These are phyloP conservation scores for Colletotrichum magnum DNA, from an alignment of 2,329 filamentous ascomycete genomes.

Conservation along the genomic window DNA sequence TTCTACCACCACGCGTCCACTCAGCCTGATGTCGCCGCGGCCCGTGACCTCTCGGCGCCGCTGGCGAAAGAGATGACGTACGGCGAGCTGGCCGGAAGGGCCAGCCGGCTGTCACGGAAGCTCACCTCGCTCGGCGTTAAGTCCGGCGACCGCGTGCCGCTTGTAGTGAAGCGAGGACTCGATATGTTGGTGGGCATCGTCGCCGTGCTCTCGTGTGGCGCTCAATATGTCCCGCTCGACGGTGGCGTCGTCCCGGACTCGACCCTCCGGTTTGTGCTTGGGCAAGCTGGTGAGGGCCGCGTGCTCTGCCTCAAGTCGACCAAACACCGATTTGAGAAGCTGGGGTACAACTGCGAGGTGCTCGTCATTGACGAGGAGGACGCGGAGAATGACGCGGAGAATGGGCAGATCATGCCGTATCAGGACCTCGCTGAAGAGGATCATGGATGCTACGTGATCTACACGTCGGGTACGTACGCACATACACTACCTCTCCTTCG, in stretches of 20 bases:
- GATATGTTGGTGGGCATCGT: slow-evolving; percentile 71
- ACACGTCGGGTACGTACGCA: slow-evolving; percentile 63
- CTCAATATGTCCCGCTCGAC: slow-evolving; percentile 73
- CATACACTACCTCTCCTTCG: neutral
- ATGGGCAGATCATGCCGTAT: slow-evolving; percentile 24
- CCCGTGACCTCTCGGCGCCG: slow-evolving; percentile 51
- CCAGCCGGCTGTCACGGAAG: slow-evolving; percentile 57
- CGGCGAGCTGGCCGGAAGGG: slow-evolving; percentile 56
- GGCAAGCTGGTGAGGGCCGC: slow-evolving; percentile 58
- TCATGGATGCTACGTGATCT: slow-evolving; percentile 63
- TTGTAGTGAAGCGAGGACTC: slow-evolving; percentile 67
- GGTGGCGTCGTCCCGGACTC: slow-evolving; percentile 65
- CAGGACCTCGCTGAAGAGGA: slow-evolving; percentile 51
- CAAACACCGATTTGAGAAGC: slow-evolving; percentile 19
- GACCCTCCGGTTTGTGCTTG: slow-evolving; percentile 64
- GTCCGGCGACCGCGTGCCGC: slow-evolving; percentile 62
- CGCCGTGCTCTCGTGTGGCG: slow-evolving; percentile 69
- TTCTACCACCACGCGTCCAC: slow-evolving; percentile 47
- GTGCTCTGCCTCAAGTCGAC: slow-evolving; percentile 60
- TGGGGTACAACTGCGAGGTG: neutral
- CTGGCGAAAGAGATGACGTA: slow-evolving; percentile 55
- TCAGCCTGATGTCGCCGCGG: slow-evolving; percentile 55
- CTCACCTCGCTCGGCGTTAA: slow-evolving; percentile 56
- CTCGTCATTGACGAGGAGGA: slow-evolving; percentile 31
- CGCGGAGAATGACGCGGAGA: slow-evolving; percentile 5